These are phyloP conservation scores for Inga oerstediana DNA, from an alignment of 306 rosid species.

Conservation along the genomic window DNA sequence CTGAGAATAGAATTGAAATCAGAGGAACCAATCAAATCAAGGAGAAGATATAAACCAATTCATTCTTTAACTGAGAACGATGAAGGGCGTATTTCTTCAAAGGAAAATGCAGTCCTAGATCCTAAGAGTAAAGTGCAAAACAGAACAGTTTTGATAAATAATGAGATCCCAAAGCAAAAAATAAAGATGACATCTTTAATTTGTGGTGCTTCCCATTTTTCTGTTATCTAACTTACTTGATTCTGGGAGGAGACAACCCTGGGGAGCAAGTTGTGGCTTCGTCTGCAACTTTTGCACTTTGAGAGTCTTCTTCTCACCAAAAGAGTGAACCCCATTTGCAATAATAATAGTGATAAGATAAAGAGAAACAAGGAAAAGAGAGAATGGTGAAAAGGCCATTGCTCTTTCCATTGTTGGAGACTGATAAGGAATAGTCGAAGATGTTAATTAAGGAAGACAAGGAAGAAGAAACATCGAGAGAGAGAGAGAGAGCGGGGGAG, in stretches of 20 bases:
- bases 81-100: not conserved
- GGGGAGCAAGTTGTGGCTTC: slow-evolving; percentile 24
- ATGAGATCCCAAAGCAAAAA: slow-evolving; percentile 45
- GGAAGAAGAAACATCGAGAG: slow-evolving; percentile 28
- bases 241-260: slow-evolving; percentile 44
- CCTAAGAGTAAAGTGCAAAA: slow-evolving; percentile 37
- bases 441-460: slow-evolving; percentile 30
- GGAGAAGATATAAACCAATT: not conserved
- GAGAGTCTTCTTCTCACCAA: slow-evolving; percentile 50
- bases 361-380: slow-evolving; percentile 39
- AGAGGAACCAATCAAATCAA: slow-evolving; percentile 1
- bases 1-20: slow-evolving; percentile 42
- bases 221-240: slow-evolving; percentile 47
- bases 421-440: slow-evolving; percentile 14
- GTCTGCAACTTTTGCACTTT: slow-evolving; percentile 38
- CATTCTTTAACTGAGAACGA: not conserved
- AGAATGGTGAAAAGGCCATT: slow-evolving; percentile 21
- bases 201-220: slow-evolving; percentile 10
- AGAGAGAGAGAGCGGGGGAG: not conserved
- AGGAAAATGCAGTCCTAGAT: slow-evolving; percentile 31
- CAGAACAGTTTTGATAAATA: slow-evolving; percentile 12
- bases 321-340: slow-evolving; percentile 45
- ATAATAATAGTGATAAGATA: slow-evolving; percentile 29
- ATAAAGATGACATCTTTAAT: not conserved
- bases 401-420: slow-evolving; percentile 37